Evolutionary conservation across 2,329 filamentous ascomycete genomes (phyloP).

Genomic region (Trichophyton rubrum): DNA sequence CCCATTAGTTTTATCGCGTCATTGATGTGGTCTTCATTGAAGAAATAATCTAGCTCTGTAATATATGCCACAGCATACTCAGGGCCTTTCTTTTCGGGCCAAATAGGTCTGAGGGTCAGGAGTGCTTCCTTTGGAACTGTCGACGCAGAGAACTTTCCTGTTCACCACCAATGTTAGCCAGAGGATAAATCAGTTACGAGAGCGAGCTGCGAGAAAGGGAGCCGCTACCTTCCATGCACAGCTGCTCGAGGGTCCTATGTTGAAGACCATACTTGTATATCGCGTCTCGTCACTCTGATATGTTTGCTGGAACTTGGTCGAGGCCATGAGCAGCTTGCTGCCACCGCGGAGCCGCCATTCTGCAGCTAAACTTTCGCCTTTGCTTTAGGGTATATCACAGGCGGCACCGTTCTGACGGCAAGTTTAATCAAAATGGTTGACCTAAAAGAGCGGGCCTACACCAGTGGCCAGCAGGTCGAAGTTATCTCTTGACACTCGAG

Average conservation of each 20-base stretch:
- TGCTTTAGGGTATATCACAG: not conserved
- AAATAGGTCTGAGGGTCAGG: slow-evolving; percentile 11
- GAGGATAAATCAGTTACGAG: too few species aligned
- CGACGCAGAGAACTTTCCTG: slow-evolving; percentile 11
- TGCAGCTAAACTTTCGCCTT: not conserved
- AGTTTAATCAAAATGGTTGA: too few species aligned
- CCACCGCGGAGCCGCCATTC: slow-evolving; percentile 4
- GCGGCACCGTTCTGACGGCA: not conserved
- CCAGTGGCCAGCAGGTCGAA: too few species aligned
- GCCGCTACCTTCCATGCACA: slow-evolving; percentile 6
- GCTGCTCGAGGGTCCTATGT: slow-evolving; percentile 2
- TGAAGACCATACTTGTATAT: slow-evolving; percentile 10
- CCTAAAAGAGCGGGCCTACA: too few species aligned
- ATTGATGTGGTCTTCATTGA: slow-evolving; percentile 9
- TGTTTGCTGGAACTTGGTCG: slow-evolving; percentile 9
- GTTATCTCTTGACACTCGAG: too few species aligned
- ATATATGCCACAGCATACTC: slow-evolving; percentile 9
- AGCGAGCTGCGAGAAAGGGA: not conserved
- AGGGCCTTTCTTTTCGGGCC: slow-evolving; percentile 7
- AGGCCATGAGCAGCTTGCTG: slow-evolving; percentile 1
- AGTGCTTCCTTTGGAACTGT: slow-evolving; percentile 13
- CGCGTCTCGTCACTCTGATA: slow-evolving; percentile 9
- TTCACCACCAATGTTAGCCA: too few species aligned
- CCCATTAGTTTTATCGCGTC: too few species aligned
- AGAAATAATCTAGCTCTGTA: slow-evolving; percentile 10